Evolutionary conservation across 1,284 basidiomycete species (phyloP), one percentile per base, ranked within the genome.

Genomic region (Sporisorium reilianum): DNA sequence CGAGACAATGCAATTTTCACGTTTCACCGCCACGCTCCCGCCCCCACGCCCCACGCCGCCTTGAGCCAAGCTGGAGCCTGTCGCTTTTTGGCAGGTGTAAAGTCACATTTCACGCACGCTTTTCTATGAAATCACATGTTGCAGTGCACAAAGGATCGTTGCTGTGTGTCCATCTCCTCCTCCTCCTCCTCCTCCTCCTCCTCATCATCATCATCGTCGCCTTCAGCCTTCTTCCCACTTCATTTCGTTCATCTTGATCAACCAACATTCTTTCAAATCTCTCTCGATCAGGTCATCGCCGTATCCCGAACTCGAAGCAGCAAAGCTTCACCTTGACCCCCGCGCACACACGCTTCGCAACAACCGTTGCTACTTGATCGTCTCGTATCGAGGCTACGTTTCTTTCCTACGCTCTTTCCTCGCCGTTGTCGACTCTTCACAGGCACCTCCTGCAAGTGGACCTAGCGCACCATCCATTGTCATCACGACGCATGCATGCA

Each of bases 281-380:
- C 45, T 16, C 8, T 4, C n/a, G 6, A 18, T 46, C 45, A 48
- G 26, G 26, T n/a, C n/a, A 46, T 46, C 26, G 26, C 11, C 25
- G 26, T 23, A n/a, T 10, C 45, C n/a, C 45, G 38, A 41, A 2
- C 18, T 25, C 25, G 26, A 26, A 46, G 4, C 26, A 30, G 11
- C 45, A 28, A 38, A 9, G 36, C 36, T 18, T 22, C 26, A 46
- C 45, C 45, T 16, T 9, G 18, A 46, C 26, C 28, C 45, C 45
- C n/a, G 45, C 26, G 45, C 46, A 30, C 28, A 20, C 46, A 48
- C 26, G 45, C 45, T 28, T 28, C 25, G 3, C 45, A 46, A 18
- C 45, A 46, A 46, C 45, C 16, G 26, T 48, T 48, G 46, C 11
- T 28, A 5, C 46, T 12, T 48, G 3, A 8, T 32, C 12, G 25